Evolutionary conservation across 2,329 filamentous ascomycete genomes (phyloP).

Genomic region (Ascochyta clinopodiicola): DNA sequence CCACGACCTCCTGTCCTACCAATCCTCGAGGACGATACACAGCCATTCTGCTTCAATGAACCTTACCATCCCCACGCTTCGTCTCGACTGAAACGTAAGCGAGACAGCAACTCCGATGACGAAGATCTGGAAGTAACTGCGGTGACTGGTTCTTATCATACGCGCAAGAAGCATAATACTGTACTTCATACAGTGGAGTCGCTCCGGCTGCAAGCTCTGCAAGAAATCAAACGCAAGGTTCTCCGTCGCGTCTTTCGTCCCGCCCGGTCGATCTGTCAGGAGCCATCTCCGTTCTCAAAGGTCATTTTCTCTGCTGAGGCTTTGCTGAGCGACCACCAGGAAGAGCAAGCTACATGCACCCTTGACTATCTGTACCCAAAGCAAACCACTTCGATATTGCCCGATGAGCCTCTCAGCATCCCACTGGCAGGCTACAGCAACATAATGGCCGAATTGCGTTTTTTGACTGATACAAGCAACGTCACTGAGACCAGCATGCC

Average conservation of each 20-base stretch:
- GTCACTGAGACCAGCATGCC: background rate
- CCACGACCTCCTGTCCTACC: no score
- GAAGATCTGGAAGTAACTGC: background rate
- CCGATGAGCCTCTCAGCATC: background rate
- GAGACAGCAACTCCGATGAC: background rate
- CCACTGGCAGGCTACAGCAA: background rate
- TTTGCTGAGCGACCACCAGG: background rate
- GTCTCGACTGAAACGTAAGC: slow-evolving; percentile 3
- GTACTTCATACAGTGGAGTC: background rate
- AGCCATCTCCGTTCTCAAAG: background rate
- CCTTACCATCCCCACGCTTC: background rate
- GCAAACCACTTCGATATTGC: accelerated
- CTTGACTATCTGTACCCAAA: background rate
- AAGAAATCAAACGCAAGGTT: background rate
- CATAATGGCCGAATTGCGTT: background rate
- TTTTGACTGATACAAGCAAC: background rate
- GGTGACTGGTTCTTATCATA: background rate
- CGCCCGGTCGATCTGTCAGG: background rate
- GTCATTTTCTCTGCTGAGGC: background rate
- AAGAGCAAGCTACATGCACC: background rate
- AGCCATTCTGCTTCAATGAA: background rate
- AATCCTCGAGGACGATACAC: background rate
- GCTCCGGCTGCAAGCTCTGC: background rate
- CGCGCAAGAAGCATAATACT: background rate
- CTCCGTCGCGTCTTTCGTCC: background rate